phyloP scores from a whole-genome alignment of 176 grass and related monocot species.

The Oryza glaberrima region DNA sequence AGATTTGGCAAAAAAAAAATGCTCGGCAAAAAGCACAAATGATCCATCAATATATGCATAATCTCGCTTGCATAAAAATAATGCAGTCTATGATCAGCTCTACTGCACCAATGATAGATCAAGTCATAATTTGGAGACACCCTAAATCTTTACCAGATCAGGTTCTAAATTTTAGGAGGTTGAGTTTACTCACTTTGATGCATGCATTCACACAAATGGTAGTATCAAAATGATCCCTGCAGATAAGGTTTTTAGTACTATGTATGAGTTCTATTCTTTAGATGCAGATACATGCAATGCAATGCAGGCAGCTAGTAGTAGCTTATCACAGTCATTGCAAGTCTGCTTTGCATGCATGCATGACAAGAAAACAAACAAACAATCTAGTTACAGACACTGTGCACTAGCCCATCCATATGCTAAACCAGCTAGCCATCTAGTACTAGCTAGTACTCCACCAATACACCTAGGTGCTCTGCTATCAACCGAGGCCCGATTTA shows the following conservation, averaged over 20 bases:
- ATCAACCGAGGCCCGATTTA: not conserved
- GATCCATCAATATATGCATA: conserved; percentile 22
- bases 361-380: conserved; percentile 42
- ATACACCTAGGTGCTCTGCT: conserved; percentile 27
- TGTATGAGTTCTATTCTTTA: conserved; percentile 10
- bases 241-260: not conserved
- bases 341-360: not conserved
- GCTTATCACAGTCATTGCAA: not conserved
- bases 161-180: conserved; percentile 29
- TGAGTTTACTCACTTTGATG: conserved; percentile 39
- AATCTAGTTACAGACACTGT: conserved; percentile 52
- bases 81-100: not conserved
- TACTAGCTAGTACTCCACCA: not conserved
- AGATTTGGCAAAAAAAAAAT: conserved; percentile 27
- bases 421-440: not conserved
- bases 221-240: not conserved
- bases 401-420: not conserved
- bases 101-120: conserved; percentile 20
- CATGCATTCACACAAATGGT: not conserved
- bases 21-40: not conserved
- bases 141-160: conserved; percentile 32
- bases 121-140: not conserved
- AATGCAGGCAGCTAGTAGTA: not conserved
- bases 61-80: not conserved
- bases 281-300: conserved; percentile 5